These are phyloP conservation scores for Pichia sp. DNA, from an alignment of 1,139 yeast genomes.

Conservation along the genomic window DNA sequence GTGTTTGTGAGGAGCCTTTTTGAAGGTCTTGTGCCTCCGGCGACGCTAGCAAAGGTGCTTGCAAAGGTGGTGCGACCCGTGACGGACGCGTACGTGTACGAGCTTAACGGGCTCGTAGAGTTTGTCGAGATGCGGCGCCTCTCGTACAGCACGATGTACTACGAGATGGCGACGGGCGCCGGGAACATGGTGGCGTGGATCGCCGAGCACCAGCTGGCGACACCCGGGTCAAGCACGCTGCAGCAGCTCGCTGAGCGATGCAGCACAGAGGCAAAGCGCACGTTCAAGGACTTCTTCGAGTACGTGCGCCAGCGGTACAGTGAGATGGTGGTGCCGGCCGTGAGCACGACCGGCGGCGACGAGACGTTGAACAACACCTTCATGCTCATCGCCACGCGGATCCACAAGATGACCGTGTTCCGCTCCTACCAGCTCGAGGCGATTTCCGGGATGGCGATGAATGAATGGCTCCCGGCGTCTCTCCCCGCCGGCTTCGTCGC, in stretches of 20 bases:
- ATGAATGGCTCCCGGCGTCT: conserved; percentile 64
- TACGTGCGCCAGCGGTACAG: conserved; percentile 52
- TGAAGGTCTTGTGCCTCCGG: conserved; percentile 16
- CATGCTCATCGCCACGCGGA: conserved; percentile 42
- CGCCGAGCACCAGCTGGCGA: conserved; percentile 15
- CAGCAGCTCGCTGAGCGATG: conserved; percentile 14
- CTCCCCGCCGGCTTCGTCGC: conserved; percentile 49
- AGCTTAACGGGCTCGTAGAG: conserved; percentile 34
- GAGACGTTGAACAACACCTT: conserved; percentile 29
- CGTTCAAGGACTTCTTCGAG: conserved; percentile 55
- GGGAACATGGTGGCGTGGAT: conserved; percentile 20
- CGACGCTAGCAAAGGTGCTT: conserved; percentile 43
- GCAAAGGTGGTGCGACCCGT: conserved; percentile 48
- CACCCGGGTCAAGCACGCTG: conserved; percentile 18
- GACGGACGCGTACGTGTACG: conserved; percentile 36
- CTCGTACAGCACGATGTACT: conserved; percentile 41
- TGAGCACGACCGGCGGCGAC: conserved; percentile 14
- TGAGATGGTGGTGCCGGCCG: conserved; percentile 21
- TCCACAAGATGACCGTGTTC: conserved; percentile 64
- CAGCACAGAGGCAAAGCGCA: conserved; percentile 33
- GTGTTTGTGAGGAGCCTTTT: conserved; percentile 20
- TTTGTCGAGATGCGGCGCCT: conserved; percentile 36
- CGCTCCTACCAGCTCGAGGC: conserved; percentile 49
- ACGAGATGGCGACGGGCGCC: conserved; percentile 43
- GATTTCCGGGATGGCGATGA: conserved; percentile 51